Conservation (phyloP, 176 grass and related monocot species). For the Thinopyrum elongatum region DNA sequence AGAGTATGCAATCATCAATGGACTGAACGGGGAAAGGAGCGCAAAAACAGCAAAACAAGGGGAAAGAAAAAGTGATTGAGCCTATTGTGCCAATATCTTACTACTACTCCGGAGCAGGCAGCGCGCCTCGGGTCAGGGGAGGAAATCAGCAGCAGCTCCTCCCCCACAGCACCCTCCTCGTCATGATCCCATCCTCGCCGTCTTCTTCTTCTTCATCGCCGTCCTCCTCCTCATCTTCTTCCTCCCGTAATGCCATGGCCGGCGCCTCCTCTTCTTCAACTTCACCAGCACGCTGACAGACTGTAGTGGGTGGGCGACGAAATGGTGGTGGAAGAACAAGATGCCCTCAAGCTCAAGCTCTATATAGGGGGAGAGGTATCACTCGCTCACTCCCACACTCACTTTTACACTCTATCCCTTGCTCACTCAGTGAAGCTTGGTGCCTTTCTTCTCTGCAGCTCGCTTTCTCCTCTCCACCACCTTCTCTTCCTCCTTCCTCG, state of each 20-base stretch:
- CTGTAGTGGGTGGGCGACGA: not conserved
- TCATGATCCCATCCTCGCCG: not conserved
- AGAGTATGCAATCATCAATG: constrained; percentile 32
- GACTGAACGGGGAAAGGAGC: not conserved
- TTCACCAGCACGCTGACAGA: not conserved
- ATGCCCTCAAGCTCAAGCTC: not conserved
- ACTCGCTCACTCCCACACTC: not conserved
- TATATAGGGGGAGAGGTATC: constrained; percentile 4
- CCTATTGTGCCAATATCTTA: constrained; percentile 83
- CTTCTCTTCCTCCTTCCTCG: not conserved
- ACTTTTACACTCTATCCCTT: not conserved
- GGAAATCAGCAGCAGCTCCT: constrained; percentile 26
- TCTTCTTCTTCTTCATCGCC: constrained; percentile 19
- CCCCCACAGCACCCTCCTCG: not conserved
- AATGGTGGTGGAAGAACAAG: constrained; percentile 24
- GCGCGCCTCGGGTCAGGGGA: constrained; percentile 37
- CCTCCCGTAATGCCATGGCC: constrained; percentile 46
- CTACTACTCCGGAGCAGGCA: constrained; percentile 52
- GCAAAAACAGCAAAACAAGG: constrained; percentile 19
- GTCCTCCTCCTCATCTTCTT: constrained; percentile 1
- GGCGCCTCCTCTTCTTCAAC: not conserved
- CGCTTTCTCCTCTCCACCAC: not conserved
- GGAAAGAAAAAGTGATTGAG: constrained; percentile 62
- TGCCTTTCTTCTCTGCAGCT: not conserved
- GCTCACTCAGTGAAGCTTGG: not conserved